These are phyloP conservation scores for Auriscalpium orientale DNA, from an alignment of 768 basidiomycete genomes.

Conservation along the genomic window DNA sequence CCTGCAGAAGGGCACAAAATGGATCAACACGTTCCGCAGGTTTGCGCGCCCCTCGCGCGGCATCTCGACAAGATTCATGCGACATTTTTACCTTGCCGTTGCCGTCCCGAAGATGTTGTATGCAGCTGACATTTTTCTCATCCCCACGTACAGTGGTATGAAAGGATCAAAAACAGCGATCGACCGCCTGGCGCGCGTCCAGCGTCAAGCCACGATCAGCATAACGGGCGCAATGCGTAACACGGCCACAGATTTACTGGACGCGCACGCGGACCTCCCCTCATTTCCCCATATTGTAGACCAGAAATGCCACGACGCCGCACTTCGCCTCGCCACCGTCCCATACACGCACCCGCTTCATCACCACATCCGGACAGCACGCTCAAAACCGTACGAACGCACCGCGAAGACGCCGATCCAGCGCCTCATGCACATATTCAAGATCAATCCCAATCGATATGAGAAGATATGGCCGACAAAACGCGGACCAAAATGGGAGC, in stretches of 20 bases:
- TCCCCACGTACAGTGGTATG: neutral
- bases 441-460: neutral
- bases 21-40: neutral
- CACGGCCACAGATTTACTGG: slow-evolving; percentile 8
- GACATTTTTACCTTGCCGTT: slow-evolving; percentile 7
- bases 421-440: slow-evolving; percentile 2
- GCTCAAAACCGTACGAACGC: neutral
- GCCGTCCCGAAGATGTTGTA: slow-evolving; percentile 20
- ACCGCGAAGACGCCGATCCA: slow-evolving; percentile 8
- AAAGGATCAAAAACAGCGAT: neutral
- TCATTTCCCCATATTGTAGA: slow-evolving; percentile 2
- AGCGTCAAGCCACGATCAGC: slow-evolving; percentile 13
- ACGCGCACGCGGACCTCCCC: slow-evolving; percentile 10
- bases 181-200: slow-evolving; percentile 2
- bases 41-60: slow-evolving; percentile 5
- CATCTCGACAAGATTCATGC: neutral
- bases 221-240: slow-evolving; percentile 17
- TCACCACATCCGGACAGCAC: neutral
- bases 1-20: neutral
- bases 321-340: slow-evolving; percentile 12
- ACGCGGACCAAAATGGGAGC: neutral
- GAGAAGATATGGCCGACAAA: slow-evolving; percentile 7
- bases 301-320: slow-evolving; percentile 1
- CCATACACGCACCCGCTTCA: slow-evolving; percentile 10
- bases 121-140: slow-evolving; percentile 14